These are phyloP conservation scores for Podospora australis DNA, from an alignment of 495 filamentous ascomycete species.

Conservation along the genomic window DNA sequence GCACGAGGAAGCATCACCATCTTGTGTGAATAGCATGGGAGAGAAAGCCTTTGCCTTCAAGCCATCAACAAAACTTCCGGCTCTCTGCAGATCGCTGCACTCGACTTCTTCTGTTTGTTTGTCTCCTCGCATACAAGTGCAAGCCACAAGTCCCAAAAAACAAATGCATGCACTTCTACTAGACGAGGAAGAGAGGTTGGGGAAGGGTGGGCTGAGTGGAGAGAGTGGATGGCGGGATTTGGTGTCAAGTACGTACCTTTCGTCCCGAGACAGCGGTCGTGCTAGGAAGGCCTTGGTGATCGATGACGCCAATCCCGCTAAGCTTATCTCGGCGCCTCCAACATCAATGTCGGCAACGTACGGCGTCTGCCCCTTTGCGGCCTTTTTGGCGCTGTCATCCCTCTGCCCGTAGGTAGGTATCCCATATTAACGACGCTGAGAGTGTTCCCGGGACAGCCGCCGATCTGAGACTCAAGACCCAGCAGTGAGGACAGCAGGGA, in stretches of 20 bases:
- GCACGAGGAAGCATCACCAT: too few relatives aligned
- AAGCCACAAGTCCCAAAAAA: conserved; percentile 6
- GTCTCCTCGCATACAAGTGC: not conserved
- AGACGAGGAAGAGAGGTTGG: not conserved
- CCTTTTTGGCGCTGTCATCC: not conserved
- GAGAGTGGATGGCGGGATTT: not conserved
- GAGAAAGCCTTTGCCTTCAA: too few relatives aligned
- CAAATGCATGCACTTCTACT: conserved; percentile 11
- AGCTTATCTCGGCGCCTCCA: conserved; percentile 4
- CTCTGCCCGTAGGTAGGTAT: too few relatives aligned
- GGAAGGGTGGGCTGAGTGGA: not conserved
- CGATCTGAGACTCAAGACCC: conserved; percentile 12
- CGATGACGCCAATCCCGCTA: conserved; percentile 20
- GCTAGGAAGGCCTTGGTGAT: conserved; percentile 24
- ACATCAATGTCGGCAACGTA: too few relatives aligned
- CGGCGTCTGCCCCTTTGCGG: not conserved
- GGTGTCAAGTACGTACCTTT: not conserved
- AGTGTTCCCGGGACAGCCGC: conserved; percentile 13
- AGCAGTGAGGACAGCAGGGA: conserved; percentile 8
- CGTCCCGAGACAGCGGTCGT: conserved; percentile 29
- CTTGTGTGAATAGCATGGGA: too few relatives aligned
- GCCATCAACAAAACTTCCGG: too few relatives aligned
- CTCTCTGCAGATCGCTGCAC: too few relatives aligned
- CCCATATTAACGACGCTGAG: not conserved
- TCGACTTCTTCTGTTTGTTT: not conserved